phyloP scores from a whole-genome alignment of 352 stramenopile genomes.

The Globisporangium carolinianum region DNA sequence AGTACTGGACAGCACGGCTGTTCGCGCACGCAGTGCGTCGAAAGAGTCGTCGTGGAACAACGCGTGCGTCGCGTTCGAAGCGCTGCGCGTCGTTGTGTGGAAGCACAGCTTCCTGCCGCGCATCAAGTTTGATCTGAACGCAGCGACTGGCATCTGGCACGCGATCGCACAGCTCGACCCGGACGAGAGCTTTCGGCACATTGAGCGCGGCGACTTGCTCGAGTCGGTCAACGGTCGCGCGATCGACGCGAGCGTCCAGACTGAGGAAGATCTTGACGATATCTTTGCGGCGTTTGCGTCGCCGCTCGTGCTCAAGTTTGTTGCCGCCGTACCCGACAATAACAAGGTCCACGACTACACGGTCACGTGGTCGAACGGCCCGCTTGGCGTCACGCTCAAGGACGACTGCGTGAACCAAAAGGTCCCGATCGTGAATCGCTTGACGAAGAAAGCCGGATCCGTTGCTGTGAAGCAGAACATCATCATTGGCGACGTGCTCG shows the following conservation, averaged over 20 bases:
- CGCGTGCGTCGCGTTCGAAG: slow-evolving; percentile 59
- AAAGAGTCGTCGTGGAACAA: slow-evolving; percentile 87
- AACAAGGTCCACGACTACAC: slow-evolving; percentile 79
- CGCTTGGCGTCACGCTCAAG: slow-evolving; percentile 79
- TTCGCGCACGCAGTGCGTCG: slow-evolving; percentile 36
- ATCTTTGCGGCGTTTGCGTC: slow-evolving; percentile 66
- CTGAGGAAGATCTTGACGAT: slow-evolving; percentile 64
- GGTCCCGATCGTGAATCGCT: slow-evolving; percentile 80
- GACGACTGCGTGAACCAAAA: slow-evolving; percentile 81
- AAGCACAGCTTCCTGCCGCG: slow-evolving; percentile 82
- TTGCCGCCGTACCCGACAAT: slow-evolving; percentile 44
- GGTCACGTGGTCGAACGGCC: slow-evolving; percentile 83
- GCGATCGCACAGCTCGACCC: slow-evolving; percentile 58
- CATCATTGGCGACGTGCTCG: slow-evolving; percentile 76
- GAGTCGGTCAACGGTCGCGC: slow-evolving; percentile 71
- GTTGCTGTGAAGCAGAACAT: slow-evolving; percentile 88
- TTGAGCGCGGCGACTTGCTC: slow-evolving; percentile 57
- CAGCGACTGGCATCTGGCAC: slow-evolving; percentile 50
- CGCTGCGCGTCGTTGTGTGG: slow-evolving; percentile 78
- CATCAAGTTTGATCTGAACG: slow-evolving; percentile 48
- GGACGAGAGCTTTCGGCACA: slow-evolving; percentile 78
- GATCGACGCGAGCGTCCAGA: slow-evolving; percentile 52
- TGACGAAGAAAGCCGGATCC: slow-evolving; percentile 82
- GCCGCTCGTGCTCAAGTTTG: slow-evolving; percentile 83
- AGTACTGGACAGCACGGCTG: slow-evolving; percentile 1